Percentiles rank a stretch among this genome's conserved stretches.
Conservation (phyloP, 2,329 filamentous ascomycete genomes). For the Ophiostoma sp. region DNA sequence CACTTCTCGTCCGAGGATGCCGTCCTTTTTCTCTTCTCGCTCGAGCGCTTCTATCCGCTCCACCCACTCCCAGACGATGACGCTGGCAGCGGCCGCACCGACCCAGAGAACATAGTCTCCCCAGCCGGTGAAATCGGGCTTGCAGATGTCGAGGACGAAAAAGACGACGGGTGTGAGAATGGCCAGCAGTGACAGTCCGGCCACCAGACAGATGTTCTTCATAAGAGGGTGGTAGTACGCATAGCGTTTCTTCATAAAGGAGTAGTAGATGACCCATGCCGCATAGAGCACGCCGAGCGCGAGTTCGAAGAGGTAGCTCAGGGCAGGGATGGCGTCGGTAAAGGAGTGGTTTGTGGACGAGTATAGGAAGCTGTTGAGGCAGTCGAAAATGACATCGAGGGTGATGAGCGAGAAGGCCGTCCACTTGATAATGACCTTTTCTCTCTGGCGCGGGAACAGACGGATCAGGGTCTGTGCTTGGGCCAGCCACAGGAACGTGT, state of each 20-base stretch:
- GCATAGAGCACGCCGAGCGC: slow-evolving; percentile 82
- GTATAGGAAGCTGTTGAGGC: slow-evolving; percentile 76
- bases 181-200: slow-evolving; percentile 70
- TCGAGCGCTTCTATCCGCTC: slow-evolving; percentile 89
- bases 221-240: slow-evolving; percentile 87
- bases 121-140: slow-evolving; percentile 82
- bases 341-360: slow-evolving; percentile 57
- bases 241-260: slow-evolving; percentile 84
- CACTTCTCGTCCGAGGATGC: slow-evolving; percentile 81
- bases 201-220: slow-evolving; percentile 80
- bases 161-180: slow-evolving; percentile 87
- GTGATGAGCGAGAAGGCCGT: slow-evolving; percentile 90
- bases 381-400: slow-evolving; percentile 84
- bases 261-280: slow-evolving; percentile 90
- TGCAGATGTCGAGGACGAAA: slow-evolving; percentile 84
- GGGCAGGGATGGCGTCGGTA: slow-evolving; percentile 80
- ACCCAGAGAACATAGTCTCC: slow-evolving; percentile 95
- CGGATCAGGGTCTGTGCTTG: slow-evolving; percentile 96
- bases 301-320: slow-evolving; percentile 86
- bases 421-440: slow-evolving; percentile 99
- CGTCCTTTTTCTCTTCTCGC: slow-evolving; percentile 88
- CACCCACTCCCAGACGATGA: slow-evolving; percentile 98
- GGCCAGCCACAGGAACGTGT: slow-evolving; percentile 94
- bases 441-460: slow-evolving; percentile 89
- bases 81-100: slow-evolving; percentile 86